Base-by-base conservation (phyloP, 169 alveolate species). In the Cyclospora cayetanensis region DNA sequence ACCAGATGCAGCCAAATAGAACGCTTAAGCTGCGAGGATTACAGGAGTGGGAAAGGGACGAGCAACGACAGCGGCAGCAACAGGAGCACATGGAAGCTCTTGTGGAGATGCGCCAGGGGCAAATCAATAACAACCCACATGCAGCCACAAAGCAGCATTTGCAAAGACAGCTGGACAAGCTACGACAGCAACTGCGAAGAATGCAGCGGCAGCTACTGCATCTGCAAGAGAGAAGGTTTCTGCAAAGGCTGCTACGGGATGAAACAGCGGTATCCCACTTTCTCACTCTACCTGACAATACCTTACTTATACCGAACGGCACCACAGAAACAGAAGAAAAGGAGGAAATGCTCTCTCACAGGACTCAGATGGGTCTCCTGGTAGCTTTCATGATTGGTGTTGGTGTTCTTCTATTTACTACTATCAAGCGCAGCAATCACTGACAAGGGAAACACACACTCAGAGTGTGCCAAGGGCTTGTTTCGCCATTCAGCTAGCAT, bases 31-130 rank as follows among this genome's bases (percentile, higher is more conserved):
- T 79, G 74, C 72, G 74, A 9, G 68, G 68, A 2, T 52, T 79
- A 72, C 89, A 79, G 74, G 74, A 52, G 52, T 79, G 89, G 89
- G 89, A 79, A 37, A 12, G 52, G 29, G 74, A 46, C 7, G 74
- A 79, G 41, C 18, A 46, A 25, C 74, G 52, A 37, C 74, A 79
- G 34, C 18, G 52, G n/a, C 66, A 79, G 41, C 89, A 79, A 37
- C 89, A 79, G 74, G 53, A 79, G 50, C 89, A 52, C 72, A 72
- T 79, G 72, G 74, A 46, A 34, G 89, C 89, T 2, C 89, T 79
- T 34, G 52, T 79, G 2, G 89, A 50, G 43, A 52, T 79, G 22
- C 89, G 89, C 29, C 89, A 46, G 20, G 42, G 43, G 53, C 72
- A 52, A 11, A 79, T 50, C 18, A 50, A 79, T 72, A 52, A 41